Evolutionary conservation across 352 stramenopile genomes (phyloP), one percentile per base, ranked within the genome.

Genomic region (Aphanomyces invadans): DNA sequence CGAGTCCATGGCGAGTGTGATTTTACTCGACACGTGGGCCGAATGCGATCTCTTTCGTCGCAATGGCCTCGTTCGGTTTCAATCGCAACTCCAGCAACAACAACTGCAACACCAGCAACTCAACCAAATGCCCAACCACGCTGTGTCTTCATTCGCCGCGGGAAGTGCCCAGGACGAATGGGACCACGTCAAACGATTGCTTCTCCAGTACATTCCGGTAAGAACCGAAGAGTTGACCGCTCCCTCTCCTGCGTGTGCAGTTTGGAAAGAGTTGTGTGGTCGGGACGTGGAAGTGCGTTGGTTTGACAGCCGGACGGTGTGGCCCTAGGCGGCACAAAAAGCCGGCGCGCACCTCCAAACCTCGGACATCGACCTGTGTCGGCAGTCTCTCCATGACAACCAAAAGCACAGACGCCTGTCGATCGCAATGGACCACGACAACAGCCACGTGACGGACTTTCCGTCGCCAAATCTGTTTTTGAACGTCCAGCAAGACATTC

Each of bases 1-100:
- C 69, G 80, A 74, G 25, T 83, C 81, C 10, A 71, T 77, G 10
- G 78, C 80, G 25, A 81, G 90, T 49, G 36, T 44, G 3, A 74
- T 68, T 39, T 76, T 93, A 19, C 46, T 93, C 49, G 83, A 93
- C 60, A 89, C 83, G n/a, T 93, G 83, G 83, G 84, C 89, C 45
- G 81, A 93, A 62, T 92, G 82, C 57, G 85, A 93, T 51, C 70
- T 88, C 5, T 93, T 92, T 46, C 82, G 83, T 17, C 75, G 80
- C 19, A 86, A 81, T 28, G 88, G 80, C 32, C 71, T 90, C 19
- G 79, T 79, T 19, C 78, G 82, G 38, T 81, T 90, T 52, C 81
- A 77, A 39, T 71, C 72, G 11, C 57, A 70, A 0, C n/a, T 19
- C 2, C 56, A 15, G 54, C 63, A 28, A 44, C 56, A n/a, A 48